Conservation (phyloP, 805 yeast genomes). For the Saccharomyces eubayanus region DNA sequence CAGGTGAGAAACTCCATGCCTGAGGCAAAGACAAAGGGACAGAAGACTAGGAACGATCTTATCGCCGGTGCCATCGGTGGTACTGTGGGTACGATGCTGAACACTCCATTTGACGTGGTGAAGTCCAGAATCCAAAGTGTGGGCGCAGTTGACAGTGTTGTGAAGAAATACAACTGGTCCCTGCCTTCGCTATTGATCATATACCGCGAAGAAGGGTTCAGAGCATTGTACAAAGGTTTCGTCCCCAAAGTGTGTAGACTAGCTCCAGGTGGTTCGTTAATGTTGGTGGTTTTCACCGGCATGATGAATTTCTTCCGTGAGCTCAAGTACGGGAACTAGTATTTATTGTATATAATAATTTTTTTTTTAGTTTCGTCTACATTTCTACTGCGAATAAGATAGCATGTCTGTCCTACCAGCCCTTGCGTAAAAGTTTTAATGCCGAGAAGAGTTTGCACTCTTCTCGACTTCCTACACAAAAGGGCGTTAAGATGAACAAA, state of each 20-base stretch:
- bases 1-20: constrained; percentile 75
- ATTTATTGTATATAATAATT: neutral
- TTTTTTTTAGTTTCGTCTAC: neutral
- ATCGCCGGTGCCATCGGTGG: constrained; percentile 93
- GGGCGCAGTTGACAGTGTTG: constrained; percentile 57
- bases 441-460: neutral
- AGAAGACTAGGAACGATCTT: constrained; percentile 75
- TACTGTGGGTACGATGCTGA: constrained; percentile 80
- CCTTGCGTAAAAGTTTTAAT: constrained; percentile 35
- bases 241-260: constrained; percentile 90
- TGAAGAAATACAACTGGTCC: constrained; percentile 84
- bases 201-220: constrained; percentile 75
- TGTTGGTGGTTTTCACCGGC: constrained; percentile 85
- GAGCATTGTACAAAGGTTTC: constrained; percentile 88
- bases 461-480: constrained; percentile 29
- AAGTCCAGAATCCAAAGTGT: constrained; percentile 88
- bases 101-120: constrained; percentile 95
- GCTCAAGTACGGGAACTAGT: neutral
- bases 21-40: constrained; percentile 55
- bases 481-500: constrained; percentile 64
- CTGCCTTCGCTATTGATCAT: constrained; percentile 64
- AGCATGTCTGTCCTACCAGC: constrained; percentile 62
- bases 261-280: constrained; percentile 97
- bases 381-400: neutral
- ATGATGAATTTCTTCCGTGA: neutral